Percentiles rank a stretch among this genome's conserved stretches.
Evolutionary conservation across 1,284 basidiomycete species (phyloP).

Genomic region (Anthracocystis panici-leucophaei): DNA sequence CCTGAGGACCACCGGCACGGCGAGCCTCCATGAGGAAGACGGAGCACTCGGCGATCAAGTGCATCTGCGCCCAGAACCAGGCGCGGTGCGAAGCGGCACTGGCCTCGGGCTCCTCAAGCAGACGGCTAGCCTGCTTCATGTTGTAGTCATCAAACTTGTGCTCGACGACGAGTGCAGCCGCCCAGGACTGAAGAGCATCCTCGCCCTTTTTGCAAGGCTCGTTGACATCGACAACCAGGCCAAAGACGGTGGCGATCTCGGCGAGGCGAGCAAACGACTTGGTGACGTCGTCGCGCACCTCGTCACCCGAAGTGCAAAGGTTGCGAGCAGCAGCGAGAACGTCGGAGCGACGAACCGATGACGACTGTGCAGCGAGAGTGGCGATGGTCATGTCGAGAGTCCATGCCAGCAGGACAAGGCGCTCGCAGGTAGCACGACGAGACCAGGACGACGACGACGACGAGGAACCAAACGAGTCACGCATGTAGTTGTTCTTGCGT

Average conservation of each 20-base stretch:
- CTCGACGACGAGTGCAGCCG: constrained; percentile 69
- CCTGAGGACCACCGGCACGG: constrained; percentile 26
- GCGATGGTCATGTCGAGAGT: constrained; percentile 52
- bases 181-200: constrained; percentile 68
- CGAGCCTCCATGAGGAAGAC: constrained; percentile 71
- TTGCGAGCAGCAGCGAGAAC: constrained; percentile 56
- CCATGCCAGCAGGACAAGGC: constrained; percentile 45
- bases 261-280: constrained; percentile 70
- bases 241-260: constrained; percentile 70
- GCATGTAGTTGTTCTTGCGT: constrained; percentile 32
- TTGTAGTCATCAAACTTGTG: constrained; percentile 71
- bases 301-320: constrained; percentile 52
- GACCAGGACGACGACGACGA: constrained; percentile 34
- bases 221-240: constrained; percentile 67
- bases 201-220: constrained; percentile 34
- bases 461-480: constrained; percentile 37
- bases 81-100: constrained; percentile 67
- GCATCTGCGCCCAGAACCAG: constrained; percentile 72
- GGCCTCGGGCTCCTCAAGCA: constrained; percentile 61
- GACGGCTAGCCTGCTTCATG: constrained; percentile 66
- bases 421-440: constrained; percentile 47
- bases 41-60: constrained; percentile 71
- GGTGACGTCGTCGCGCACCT: constrained; percentile 62
- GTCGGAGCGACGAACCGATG: constrained; percentile 33
- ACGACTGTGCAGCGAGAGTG: constrained; percentile 38